Evolutionary conservation across 1,284 basidiomycete genomes (phyloP), one percentile per base, ranked within the genome.

Genomic region (Ustilago lituana): DNA sequence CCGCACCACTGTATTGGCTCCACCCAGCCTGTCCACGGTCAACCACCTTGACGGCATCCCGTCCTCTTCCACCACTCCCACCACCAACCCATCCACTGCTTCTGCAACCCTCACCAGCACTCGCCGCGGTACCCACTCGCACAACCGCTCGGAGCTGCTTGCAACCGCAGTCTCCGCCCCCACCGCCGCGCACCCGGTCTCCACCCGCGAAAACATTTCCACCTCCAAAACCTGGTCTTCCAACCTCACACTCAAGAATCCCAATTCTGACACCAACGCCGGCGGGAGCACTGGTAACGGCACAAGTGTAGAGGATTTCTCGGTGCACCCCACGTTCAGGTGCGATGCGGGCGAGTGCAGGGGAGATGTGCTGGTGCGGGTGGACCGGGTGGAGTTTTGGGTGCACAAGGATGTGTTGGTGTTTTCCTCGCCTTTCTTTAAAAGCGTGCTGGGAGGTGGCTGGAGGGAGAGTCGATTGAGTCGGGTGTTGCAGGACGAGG

Each of bases 341-440:
- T 54, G 43, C 26, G 66, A 72, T 24, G 66, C 72, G 5, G 61
- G n/a, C n/a, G n/a, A 68, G 20, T 39, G 56, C 29, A 22, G 63
- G 14, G 74, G 74, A 26, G 64, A 74, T 43, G 73, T 76, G 23
- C 33, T 73, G 20, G 61, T 76, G 29, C 37, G 55, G 6, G 68
- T 65, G 23, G 50, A 60, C 1, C 73, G 55, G 5, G 58, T 65
- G n/a, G 58, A 73, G 31, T 76, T 74, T 17, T 76, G 54, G 33
- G 73, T 75, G 19, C 74, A 76, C 35, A 67, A 62, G 37, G 59
- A 73, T 24, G 45, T 75, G 7, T 49, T 77, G 26, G 31, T 63
- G 41, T 77, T 69, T 32, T 59, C 70, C 0, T 62, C 55, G 17
- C 68, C 74, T 15, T 77, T 77, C 45, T 77, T 77, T 31, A 47